These are phyloP conservation scores for Patellifolia procumbens DNA, from an alignment of 179 eudicot species.

Conservation along the genomic window DNA sequence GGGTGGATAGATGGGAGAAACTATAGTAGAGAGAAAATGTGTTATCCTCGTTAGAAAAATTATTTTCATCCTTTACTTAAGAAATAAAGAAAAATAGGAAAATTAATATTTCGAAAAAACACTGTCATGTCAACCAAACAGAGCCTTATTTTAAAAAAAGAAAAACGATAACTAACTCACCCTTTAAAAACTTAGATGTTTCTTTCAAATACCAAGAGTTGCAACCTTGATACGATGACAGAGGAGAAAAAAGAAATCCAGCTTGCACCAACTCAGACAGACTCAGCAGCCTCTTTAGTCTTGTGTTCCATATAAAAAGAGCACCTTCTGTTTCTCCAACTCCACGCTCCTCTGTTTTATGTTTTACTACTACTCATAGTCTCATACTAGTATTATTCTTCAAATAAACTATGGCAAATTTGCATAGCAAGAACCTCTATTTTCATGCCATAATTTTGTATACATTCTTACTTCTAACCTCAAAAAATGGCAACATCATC, in stretches of 20 bases:
- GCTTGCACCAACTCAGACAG: conserved; percentile 84
- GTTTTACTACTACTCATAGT: background rate
- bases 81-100: too few relatives aligned
- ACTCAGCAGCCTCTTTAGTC: conserved; percentile 1
- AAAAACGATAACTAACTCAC: too few relatives aligned
- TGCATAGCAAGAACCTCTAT: conserved; percentile 16
- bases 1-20: too few relatives aligned
- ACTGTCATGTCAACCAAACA: too few relatives aligned
- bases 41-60: too few relatives aligned
- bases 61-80: too few relatives aligned
- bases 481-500: conserved; percentile 16
- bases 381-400: background rate
- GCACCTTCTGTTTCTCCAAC: conserved; percentile 8
- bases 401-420: conserved; percentile 33
- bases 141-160: too few relatives aligned
- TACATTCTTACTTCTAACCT: conserved; percentile 17
- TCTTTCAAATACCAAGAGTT: background rate
- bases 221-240: background rate
- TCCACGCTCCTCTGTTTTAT: background rate
- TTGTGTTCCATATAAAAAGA: conserved; percentile 18
- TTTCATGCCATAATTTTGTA: conserved; percentile 17
- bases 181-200: background rate
- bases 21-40: too few relatives aligned
- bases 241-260: conserved; percentile 30
- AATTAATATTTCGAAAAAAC: too few relatives aligned